Percentiles rank a stretch among this genome's conserved stretches.
Evolutionary conservation across 2,329 filamentous ascomycete genomes (phyloP).

Genomic region (Byssothecium circinans): DNA sequence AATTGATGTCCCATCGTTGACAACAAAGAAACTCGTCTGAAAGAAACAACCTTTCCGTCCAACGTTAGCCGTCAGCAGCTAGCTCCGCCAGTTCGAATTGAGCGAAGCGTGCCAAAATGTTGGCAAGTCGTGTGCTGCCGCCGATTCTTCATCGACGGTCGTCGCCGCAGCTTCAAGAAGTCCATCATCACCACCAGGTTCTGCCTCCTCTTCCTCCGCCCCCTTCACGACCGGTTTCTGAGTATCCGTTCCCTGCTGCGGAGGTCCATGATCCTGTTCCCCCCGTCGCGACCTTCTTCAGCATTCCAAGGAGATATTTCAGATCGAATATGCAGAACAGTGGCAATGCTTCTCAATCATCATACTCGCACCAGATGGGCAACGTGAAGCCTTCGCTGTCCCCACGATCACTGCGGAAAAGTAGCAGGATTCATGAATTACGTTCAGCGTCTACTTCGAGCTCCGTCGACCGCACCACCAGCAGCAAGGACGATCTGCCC

Average conservation of each 20-base stretch:
- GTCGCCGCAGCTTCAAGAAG: background rate
- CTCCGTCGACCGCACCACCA: constrained; percentile 12
- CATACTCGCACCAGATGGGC: constrained; percentile 19
- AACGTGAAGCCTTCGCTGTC: constrained; percentile 24
- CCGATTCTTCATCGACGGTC: constrained; percentile 25
- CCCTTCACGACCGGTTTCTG: background rate
- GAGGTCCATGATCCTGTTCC: constrained; percentile 16
- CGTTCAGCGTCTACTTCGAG: constrained; percentile 22
- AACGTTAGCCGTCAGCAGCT: constrained; percentile 19
- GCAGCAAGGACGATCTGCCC: constrained; percentile 20
- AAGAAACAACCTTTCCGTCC: constrained; percentile 18
- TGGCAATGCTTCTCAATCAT: constrained; percentile 12
- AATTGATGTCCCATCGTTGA: constrained; percentile 23
- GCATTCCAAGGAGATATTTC: constrained; percentile 39
- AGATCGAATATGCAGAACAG: constrained; percentile 35
- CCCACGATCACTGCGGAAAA: constrained; percentile 30
- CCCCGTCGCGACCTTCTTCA: constrained; percentile 37
- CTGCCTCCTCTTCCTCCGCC: background rate
- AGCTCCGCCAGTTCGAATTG: constrained; percentile 1
- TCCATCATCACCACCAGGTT: too few relatives aligned
- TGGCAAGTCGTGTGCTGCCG: constrained; percentile 38
- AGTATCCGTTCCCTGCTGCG: constrained; percentile 11
- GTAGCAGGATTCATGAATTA: constrained; percentile 30
- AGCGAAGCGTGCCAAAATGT: constrained; percentile 31
- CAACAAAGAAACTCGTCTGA: constrained; percentile 23